These are phyloP conservation scores for Penicillium frequentans DNA, from an alignment of 2,329 filamentous ascomycete species.

Conservation along the genomic window DNA sequence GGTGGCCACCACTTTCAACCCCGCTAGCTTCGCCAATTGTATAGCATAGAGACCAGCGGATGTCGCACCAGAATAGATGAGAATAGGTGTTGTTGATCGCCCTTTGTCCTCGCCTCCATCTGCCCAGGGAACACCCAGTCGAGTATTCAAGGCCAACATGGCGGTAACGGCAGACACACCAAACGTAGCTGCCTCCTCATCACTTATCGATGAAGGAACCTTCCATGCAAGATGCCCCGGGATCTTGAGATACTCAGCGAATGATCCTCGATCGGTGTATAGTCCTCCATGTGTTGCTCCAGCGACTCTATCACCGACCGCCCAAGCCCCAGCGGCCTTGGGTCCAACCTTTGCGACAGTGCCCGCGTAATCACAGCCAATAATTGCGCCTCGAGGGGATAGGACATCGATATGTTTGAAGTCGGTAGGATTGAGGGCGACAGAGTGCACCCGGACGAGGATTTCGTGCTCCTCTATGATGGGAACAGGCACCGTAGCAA, in stretches of 20 bases:
- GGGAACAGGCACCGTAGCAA: conserved; percentile 11
- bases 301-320: conserved; percentile 14
- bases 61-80: conserved; percentile 15
- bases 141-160: conserved; percentile 18
- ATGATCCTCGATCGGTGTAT: conserved; percentile 12
- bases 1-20: conserved; percentile 20
- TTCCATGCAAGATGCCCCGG: conserved; percentile 33
- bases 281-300: conserved; percentile 13
- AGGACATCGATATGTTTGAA: conserved; percentile 20
- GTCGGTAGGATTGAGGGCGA: conserved; percentile 24
- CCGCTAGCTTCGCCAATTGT: conserved; percentile 32
- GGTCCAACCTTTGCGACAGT: conserved; percentile 14
- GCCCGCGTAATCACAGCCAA: conserved; percentile 21
- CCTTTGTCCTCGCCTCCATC: conserved; percentile 8
- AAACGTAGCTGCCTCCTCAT: conserved; percentile 32
- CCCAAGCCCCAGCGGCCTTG: conserved; percentile 16
- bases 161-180: conserved; percentile 19
- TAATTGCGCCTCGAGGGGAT: conserved; percentile 10
- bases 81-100: conserved; percentile 1
- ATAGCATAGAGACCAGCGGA: conserved; percentile 23
- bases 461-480: conserved; percentile 13
- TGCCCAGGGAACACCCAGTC: conserved; percentile 28
- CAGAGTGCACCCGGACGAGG: conserved; percentile 12
- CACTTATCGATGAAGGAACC: conserved; percentile 29
- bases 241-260: conserved; percentile 36